Evolutionary conservation across 352 stramenopile genomes (phyloP).

Genomic region (Globisporangium middletonii): DNA sequence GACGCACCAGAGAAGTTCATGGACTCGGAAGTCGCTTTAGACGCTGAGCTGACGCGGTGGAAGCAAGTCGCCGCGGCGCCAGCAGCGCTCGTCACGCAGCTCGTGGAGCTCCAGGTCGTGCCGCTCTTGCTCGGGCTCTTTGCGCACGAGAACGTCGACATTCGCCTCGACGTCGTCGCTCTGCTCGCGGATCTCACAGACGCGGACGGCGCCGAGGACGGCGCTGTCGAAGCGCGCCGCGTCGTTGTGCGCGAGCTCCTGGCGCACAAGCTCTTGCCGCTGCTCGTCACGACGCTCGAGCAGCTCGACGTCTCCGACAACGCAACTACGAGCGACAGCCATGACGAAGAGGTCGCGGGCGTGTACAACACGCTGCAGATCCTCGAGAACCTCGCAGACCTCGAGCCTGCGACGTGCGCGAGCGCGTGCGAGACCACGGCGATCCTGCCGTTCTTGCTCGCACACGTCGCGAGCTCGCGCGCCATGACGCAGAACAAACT

Average conservation of each 20-base stretch:
- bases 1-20: slow-evolving; percentile 80
- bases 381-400: slow-evolving; percentile 68
- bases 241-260: slow-evolving; percentile 50
- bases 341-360: slow-evolving; percentile 61
- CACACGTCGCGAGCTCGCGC: slow-evolving; percentile 29
- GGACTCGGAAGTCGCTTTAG: slow-evolving; percentile 71
- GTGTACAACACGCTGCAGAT: slow-evolving; percentile 82
- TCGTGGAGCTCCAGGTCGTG: slow-evolving; percentile 58
- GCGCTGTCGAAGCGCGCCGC: slow-evolving; percentile 31
- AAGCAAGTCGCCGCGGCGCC: slow-evolving; percentile 56
- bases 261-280: slow-evolving; percentile 46
- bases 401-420: slow-evolving; percentile 40
- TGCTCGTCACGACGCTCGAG: slow-evolving; percentile 44
- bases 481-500: slow-evolving; percentile 73
- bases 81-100: slow-evolving; percentile 41
- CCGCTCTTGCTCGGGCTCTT: slow-evolving; percentile 73
- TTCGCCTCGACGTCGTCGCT: slow-evolving; percentile 42
- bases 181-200: slow-evolving; percentile 71
- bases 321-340: slow-evolving; percentile 9
- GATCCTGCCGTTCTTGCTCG: slow-evolving; percentile 57
- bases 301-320: slow-evolving; percentile 21
- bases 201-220: slow-evolving; percentile 38
- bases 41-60: slow-evolving; percentile 49
- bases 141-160: slow-evolving; percentile 79
- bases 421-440: slow-evolving; percentile 38